Percentiles rank a stretch among this genome's conserved stretches.
These are phyloP conservation scores for Spathaspora boniae DNA, from an alignment of 805 yeast species.

Conservation along the genomic window DNA sequence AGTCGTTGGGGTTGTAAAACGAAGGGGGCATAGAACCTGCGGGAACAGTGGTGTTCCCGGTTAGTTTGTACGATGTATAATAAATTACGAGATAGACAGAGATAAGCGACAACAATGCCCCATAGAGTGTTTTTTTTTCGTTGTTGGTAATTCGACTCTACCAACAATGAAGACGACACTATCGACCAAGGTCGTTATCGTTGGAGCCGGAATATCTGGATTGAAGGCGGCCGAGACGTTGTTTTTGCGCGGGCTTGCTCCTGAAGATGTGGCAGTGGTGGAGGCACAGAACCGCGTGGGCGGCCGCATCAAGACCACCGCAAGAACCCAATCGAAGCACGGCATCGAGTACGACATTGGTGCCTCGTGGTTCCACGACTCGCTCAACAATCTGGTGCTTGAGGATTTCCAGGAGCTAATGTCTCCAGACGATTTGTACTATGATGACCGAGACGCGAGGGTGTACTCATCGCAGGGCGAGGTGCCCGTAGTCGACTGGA, in stretches of 20 bases:
- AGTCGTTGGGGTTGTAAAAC: constrained; percentile 57
- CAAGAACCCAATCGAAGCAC: constrained; percentile 29
- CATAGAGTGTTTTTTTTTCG: neutral
- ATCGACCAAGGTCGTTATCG: constrained; percentile 44
- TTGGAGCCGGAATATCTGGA: constrained; percentile 84
- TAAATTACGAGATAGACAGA: neutral
- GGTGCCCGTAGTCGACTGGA: constrained; percentile 25
- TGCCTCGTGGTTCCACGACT: constrained; percentile 90
- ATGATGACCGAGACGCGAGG: constrained; percentile 43
- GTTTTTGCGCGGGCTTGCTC: constrained; percentile 15
- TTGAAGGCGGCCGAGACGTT: constrained; percentile 57
- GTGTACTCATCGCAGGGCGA: constrained; percentile 32
- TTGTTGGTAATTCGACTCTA: neutral
- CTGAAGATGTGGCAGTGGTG: constrained; percentile 49
- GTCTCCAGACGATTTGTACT: constrained; percentile 40
- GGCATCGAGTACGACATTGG: constrained; percentile 65
- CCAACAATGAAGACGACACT: neutral
- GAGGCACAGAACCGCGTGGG: constrained; percentile 71
- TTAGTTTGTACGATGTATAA: constrained; percentile 1
- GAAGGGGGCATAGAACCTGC: no score
- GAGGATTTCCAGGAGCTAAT: constrained; percentile 14
- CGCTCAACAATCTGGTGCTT: constrained; percentile 63
- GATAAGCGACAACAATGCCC: neutral
- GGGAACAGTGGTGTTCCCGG: constrained; percentile 1
- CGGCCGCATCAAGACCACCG: constrained; percentile 55